Evolutionary conservation across 2,329 filamentous ascomycete genomes (phyloP).

Genomic region (Colletotrichum zoysiae): DNA sequence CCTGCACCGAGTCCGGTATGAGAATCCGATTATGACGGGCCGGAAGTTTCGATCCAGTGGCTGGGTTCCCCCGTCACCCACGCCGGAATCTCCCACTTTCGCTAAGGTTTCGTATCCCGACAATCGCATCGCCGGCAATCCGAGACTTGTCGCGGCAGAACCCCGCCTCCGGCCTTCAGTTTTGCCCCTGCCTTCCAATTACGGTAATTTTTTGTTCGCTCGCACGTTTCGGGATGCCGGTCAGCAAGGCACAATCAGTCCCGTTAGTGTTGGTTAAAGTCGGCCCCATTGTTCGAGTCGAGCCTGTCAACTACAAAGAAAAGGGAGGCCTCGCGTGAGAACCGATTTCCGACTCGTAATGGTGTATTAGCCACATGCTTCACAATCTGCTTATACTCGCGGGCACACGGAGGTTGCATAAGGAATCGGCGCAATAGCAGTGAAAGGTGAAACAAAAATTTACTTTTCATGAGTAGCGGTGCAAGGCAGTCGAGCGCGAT

Average conservation of each 20-base stretch:
- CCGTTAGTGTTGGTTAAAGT: not conserved
- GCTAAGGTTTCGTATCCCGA: not conserved
- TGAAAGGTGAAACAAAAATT: too few species aligned
- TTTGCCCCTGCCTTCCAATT: not conserved
- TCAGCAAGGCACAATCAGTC: not conserved
- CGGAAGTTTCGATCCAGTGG: constrained; percentile 20
- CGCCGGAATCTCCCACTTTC: not conserved
- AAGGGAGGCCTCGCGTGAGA: not conserved
- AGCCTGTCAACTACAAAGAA: not conserved
- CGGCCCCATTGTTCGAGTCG: not conserved
- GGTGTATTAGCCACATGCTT: too few species aligned
- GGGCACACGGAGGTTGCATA: not conserved
- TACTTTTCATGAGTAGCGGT: too few species aligned
- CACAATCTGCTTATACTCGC: not conserved
- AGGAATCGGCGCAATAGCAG: too few species aligned
- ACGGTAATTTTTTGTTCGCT: not conserved
- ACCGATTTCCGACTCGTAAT: not conserved
- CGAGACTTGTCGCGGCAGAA: not conserved
- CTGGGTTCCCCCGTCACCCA: not conserved
- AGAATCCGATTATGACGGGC: constrained; percentile 23
- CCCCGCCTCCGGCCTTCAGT: not conserved
- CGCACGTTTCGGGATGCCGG: not conserved
- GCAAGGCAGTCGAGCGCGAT: not conserved
- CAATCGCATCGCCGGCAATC: not conserved
- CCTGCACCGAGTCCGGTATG: not conserved